Percentiles rank a stretch among this genome's conserved stretches.
Evolutionary conservation across 2,329 filamentous ascomycete genomes (phyloP).

Genomic region (Diaporthe capsici): DNA sequence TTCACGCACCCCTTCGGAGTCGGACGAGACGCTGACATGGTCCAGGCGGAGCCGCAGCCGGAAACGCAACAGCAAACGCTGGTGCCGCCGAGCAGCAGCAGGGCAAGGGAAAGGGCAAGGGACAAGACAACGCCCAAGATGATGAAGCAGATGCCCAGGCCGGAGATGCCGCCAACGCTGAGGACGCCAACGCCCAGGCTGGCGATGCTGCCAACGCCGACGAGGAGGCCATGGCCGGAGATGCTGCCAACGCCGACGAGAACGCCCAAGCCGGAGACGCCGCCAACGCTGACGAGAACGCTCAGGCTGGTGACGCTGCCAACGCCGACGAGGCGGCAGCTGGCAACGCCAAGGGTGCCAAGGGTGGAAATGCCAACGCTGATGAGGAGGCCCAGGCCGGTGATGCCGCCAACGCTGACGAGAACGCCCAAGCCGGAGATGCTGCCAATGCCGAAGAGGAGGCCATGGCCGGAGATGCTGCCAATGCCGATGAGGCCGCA

Average conservation of each 20-base stretch:
- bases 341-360: background rate
- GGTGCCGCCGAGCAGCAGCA: conserved; percentile 6
- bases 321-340: background rate
- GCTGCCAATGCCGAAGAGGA: background rate
- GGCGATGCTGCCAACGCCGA: background rate
- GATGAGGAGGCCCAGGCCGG: background rate
- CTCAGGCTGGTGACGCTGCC: background rate
- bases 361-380: background rate
- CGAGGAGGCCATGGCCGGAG: too few species aligned
- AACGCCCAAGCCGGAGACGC: background rate
- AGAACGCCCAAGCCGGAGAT: background rate
- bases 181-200: background rate
- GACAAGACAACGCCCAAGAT: background rate
- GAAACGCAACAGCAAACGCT: conserved; percentile 3
- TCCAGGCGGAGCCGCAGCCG: conserved; percentile 11
- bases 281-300: background rate
- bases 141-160: background rate
- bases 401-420: background rate
- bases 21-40: background rate
- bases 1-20: too few species aligned
- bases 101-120: conserved; percentile 13
- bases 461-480: too few species aligned
- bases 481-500: too few species aligned
- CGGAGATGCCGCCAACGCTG: background rate
- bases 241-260: too few species aligned